Conservation (phyloP, 768 basidiomycete species). For the Arthromyces matolae region DNA sequence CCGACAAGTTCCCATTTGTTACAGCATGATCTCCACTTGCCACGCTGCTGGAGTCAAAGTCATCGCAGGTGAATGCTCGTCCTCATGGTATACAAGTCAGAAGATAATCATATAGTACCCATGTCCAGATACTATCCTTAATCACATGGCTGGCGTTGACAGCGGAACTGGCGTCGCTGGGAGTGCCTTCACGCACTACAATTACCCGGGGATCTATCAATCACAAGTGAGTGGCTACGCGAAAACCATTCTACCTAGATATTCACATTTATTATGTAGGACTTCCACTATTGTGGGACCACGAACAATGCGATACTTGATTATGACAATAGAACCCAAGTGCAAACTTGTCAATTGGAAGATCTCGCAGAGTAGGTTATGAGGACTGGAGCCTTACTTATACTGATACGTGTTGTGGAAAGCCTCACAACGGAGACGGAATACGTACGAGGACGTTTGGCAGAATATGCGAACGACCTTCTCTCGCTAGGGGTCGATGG, state of each 20-base stretch:
- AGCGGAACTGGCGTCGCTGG: conserved; percentile 50
- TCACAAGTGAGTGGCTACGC: conserved; percentile 37
- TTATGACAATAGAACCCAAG: conserved; percentile 49
- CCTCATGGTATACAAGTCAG: no score
- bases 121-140: conserved; percentile 53
- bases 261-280: conserved; percentile 19
- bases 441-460: conserved; percentile 53
- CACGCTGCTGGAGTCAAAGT: conserved; percentile 55
- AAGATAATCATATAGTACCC: background rate
- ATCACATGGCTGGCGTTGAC: conserved; percentile 58
- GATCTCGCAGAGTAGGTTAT: conserved; percentile 46
- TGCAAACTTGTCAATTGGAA: conserved; percentile 53
- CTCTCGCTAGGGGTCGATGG: conserved; percentile 61
- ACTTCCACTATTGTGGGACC: conserved; percentile 66
- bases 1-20: no score
- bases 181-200: conserved; percentile 50
- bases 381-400: background rate
- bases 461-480: conserved; percentile 56
- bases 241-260: conserved; percentile 6
- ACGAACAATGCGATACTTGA: conserved; percentile 51
- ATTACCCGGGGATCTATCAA: conserved; percentile 48
- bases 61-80: conserved; percentile 39
- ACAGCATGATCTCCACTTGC: conserved; percentile 47
- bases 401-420: background rate
- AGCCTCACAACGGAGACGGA: conserved; percentile 63